A percentile compares a stretch with the other conserved stretches of the same genome.
Conservation (phyloP, 2,329 filamentous ascomycete genomes). For the Diaporthe sp. region DNA sequence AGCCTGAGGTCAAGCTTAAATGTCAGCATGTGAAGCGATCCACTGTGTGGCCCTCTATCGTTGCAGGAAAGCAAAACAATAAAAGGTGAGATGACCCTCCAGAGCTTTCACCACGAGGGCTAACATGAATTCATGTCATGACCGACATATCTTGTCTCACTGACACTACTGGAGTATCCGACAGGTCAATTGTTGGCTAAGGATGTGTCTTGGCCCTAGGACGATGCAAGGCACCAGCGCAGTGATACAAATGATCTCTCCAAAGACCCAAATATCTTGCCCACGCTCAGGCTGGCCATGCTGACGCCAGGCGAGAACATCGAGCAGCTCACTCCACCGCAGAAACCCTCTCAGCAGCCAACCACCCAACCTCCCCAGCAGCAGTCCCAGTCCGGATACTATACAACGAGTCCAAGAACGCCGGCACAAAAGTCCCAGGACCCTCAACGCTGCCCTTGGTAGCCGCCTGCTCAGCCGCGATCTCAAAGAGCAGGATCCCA, state of each 20-base stretch:
- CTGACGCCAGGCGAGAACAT: not conserved
- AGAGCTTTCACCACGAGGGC: rapidly evolving
- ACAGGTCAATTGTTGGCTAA: not conserved
- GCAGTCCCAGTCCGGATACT: constrained; percentile 48
- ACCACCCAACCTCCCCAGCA: constrained; percentile 17
- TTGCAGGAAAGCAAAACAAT: not conserved
- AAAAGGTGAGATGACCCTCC: not conserved
- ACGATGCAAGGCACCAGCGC: not conserved
- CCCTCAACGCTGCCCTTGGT: constrained; percentile 76
- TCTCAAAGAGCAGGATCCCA: constrained; percentile 81
- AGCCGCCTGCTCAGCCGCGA: constrained; percentile 77
- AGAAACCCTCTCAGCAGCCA: constrained; percentile 5
- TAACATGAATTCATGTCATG: no score
- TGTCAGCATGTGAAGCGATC: not conserved
- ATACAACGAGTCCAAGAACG: constrained; percentile 81
- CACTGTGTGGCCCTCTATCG: not conserved
- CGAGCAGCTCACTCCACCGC: not conserved
- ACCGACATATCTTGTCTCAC: rapidly evolving
- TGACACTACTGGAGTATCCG: no score
- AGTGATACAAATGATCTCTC: no score
- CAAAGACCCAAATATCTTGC: no score
- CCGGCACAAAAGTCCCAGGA: constrained; percentile 87
- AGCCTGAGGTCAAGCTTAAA: not conserved
- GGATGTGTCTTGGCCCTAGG: not conserved
- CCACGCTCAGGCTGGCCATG: no score